A percentile compares a stretch with the other conserved stretches of the same genome.
Evolutionary conservation across 257 asterid genomes (phyloP).

Genomic region (Cordia subcordata): DNA sequence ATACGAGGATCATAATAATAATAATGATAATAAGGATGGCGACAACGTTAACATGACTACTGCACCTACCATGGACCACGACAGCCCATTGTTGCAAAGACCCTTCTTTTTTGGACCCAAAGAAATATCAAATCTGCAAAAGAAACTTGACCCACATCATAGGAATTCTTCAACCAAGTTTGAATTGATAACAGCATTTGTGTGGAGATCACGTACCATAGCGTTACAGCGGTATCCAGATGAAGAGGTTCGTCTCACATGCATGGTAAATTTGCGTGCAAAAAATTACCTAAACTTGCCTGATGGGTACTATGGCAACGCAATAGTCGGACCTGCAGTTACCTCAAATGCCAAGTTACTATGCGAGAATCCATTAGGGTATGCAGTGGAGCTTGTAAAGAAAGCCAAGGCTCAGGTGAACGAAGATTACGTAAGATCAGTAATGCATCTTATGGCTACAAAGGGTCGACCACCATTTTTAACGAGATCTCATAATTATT

Average conservation of each 20-base stretch:
- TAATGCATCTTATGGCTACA: background rate
- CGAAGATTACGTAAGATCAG: background rate
- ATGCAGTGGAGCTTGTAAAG: background rate
- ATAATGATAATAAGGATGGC: background rate
- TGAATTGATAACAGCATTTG: background rate
- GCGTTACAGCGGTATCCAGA: background rate
- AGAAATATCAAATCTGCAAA: background rate
- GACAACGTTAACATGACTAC: background rate
- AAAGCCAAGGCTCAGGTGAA: background rate
- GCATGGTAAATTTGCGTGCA: background rate
- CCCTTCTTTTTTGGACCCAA: constrained; percentile 8
- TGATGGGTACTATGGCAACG: constrained; percentile 6
- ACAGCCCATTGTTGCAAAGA: background rate
- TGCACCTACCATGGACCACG: background rate
- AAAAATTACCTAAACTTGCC: constrained; percentile 6
- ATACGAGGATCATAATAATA: background rate
- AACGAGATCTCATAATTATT: background rate
- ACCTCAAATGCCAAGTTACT: background rate
- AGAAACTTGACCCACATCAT: background rate
- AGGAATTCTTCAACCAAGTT: background rate
- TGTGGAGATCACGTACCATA: constrained; percentile 5
- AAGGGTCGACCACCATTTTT: background rate
- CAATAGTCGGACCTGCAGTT: background rate
- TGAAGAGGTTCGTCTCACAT: background rate
- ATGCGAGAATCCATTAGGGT: constrained; percentile 2